Percentiles rank a stretch among this genome's conserved stretches.
Evolutionary conservation across 2,329 filamentous ascomycete species (phyloP).

Genomic region (Apiospora rasikravindrae): DNA sequence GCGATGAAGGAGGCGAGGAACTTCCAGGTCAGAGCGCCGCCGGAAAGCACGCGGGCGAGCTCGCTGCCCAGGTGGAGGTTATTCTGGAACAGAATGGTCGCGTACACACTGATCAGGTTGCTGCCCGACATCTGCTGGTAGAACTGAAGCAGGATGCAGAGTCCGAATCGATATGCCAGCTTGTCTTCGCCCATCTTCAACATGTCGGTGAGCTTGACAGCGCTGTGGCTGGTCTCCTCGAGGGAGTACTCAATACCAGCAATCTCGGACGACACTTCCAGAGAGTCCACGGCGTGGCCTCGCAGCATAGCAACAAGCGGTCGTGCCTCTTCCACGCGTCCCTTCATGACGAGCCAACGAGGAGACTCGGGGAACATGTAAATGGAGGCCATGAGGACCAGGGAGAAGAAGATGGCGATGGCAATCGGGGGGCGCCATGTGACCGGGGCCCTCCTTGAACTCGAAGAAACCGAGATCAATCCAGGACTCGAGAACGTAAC

Average conservation of each 20-base stretch:
- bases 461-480: conserved; percentile 51
- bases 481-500: conserved; percentile 49
- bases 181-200: conserved; percentile 56
- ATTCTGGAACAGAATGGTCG: conserved; percentile 45
- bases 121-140: conserved; percentile 56
- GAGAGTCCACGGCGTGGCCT: conserved; percentile 29
- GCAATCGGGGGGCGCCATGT: conserved; percentile 43
- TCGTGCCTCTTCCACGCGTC: conserved; percentile 36
- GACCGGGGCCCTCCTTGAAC: conserved; percentile 32
- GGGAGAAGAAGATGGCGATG: conserved; percentile 38
- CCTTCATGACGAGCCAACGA: conserved; percentile 42
- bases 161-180: conserved; percentile 54
- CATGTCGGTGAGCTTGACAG: conserved; percentile 47
- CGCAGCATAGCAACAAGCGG: conserved; percentile 38
- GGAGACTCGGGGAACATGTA: conserved; percentile 44
- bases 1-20: conserved; percentile 52
- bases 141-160: conserved; percentile 56
- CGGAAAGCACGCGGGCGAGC: conserved; percentile 48
- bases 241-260: conserved; percentile 54
- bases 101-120: conserved; percentile 55
- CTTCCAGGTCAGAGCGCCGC: conserved; percentile 55
- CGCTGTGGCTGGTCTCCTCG: conserved; percentile 45
- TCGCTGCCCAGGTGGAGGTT: conserved; percentile 47
- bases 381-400: conserved; percentile 36
- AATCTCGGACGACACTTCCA: conserved; percentile 45